A percentile compares a stretch with the other conserved stretches of the same genome.
These are phyloP conservation scores for Jaapia argillacea DNA, from an alignment of 768 basidiomycete genomes.

Conservation along the genomic window DNA sequence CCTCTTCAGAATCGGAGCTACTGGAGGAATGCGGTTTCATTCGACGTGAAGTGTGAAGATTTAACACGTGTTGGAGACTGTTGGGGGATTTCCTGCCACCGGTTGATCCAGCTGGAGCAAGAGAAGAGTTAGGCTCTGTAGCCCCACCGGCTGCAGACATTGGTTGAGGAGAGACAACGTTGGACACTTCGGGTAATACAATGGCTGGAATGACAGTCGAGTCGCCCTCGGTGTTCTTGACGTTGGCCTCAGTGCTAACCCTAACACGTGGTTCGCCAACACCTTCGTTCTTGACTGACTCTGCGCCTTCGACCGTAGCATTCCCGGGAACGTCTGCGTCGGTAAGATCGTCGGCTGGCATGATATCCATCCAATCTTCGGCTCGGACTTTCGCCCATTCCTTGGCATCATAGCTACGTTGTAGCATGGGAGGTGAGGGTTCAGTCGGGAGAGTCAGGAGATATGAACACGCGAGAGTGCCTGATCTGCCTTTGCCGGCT, in stretches of 20 bases:
- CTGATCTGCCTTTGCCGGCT: slow-evolving; percentile 82
- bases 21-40: slow-evolving; percentile 3
- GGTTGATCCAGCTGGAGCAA: not conserved
- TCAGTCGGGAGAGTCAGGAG: slow-evolving; percentile 48
- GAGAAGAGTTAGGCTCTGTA: not conserved
- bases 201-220: too few species aligned
- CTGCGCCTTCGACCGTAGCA: not conserved
- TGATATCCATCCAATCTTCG: slow-evolving; percentile 36
- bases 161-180: not conserved
- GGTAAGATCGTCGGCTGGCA: slow-evolving; percentile 31
- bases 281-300: not conserved
- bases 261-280: too few species aligned
- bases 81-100: not conserved
- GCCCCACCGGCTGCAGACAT: not conserved
- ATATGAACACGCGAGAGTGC: slow-evolving; percentile 78
- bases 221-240: too few species aligned
- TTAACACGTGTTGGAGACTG: slow-evolving; percentile 9
- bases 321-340: slow-evolving; percentile 3
- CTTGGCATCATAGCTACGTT: slow-evolving; percentile 35
- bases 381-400: slow-evolving; percentile 39
- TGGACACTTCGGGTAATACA: not conserved
- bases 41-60: slow-evolving; percentile 6
- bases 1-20: slow-evolving; percentile 15
- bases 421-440: slow-evolving; percentile 36
- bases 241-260: too few species aligned